A percentile compares a stretch with the other conserved stretches of the same genome.
phyloP scores from a whole-genome alignment of 148 eudicot genomes.

The Rhododendron vialii region DNA sequence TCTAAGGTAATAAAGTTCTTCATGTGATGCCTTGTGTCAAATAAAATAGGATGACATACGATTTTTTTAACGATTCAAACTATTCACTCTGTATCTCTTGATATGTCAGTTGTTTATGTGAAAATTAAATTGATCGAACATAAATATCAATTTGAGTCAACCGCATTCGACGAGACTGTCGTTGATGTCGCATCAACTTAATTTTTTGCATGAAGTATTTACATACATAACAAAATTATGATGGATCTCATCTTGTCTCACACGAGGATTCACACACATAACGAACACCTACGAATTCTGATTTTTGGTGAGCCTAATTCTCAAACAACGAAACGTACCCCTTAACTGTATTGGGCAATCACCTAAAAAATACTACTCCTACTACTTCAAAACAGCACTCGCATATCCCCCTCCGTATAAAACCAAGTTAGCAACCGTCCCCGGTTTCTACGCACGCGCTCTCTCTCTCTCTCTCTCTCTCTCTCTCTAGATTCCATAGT shows the following conservation, averaged over 20 bases:
- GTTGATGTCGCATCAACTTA: not conserved
- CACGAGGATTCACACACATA: too few species aligned
- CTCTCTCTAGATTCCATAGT: constrained; percentile 1
- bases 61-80: too few species aligned
- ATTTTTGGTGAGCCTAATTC: not conserved
- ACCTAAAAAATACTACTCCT: not conserved
- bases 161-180: too few species aligned
- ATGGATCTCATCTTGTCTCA: too few species aligned
- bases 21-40: too few species aligned
- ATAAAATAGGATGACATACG: too few species aligned
- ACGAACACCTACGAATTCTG: not conserved
- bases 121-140: too few species aligned
- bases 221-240: too few species aligned
- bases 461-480: constrained; percentile 2
- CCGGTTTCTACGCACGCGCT: not conserved
- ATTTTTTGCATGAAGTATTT: not conserved
- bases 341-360: not conserved
- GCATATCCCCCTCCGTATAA: not conserved
- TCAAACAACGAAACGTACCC: not conserved
- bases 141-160: too few species aligned
- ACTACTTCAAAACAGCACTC: not conserved
- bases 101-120: not conserved
- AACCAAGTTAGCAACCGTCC: constrained; percentile 2
- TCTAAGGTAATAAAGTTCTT: too few species aligned
- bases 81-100: not conserved